These are phyloP conservation scores for Kuraishia hungarica DNA, from an alignment of 805 yeast genomes.

Conservation along the genomic window DNA sequence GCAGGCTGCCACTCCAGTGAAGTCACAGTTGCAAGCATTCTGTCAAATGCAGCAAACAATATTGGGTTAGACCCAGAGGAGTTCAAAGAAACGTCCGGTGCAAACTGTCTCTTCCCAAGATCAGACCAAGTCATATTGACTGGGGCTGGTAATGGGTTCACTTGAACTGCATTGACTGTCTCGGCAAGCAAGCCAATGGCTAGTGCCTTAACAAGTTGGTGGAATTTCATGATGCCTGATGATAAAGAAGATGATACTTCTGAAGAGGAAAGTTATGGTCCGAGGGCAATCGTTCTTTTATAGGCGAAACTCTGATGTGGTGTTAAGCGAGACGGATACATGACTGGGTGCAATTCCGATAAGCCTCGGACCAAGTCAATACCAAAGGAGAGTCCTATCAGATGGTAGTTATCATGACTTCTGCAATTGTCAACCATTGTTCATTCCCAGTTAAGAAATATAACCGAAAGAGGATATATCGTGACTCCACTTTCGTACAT, in stretches of 20 bases:
- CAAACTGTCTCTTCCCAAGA: not conserved
- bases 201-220: not conserved
- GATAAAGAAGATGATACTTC: too few relatives aligned
- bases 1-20: constrained; percentile 26
- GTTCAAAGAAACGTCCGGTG: not conserved
- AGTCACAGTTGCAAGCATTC: constrained; percentile 13
- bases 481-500: not conserved
- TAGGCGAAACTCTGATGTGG: not conserved
- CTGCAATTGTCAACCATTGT: not conserved
- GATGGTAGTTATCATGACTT: too few relatives aligned
- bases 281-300: not conserved
- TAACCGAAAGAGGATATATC: not conserved
- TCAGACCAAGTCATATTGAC: not conserved
- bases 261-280: too few relatives aligned
- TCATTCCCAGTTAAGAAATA: not conserved
- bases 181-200: not conserved
- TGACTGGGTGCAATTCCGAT: too few relatives aligned
- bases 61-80: constrained; percentile 5
- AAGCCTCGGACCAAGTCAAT: too few relatives aligned
- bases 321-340: too few relatives aligned
- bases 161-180: not conserved
- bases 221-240: not conserved
- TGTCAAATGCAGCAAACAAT: constrained; percentile 17
- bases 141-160: constrained; percentile 4
- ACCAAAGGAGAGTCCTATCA: too few relatives aligned